A percentile compares a stretch with the other conserved stretches of the same genome.
Evolutionary conservation across 306 rosid genomes (phyloP).

Genomic region (Lithocarpus polystachyus): DNA sequence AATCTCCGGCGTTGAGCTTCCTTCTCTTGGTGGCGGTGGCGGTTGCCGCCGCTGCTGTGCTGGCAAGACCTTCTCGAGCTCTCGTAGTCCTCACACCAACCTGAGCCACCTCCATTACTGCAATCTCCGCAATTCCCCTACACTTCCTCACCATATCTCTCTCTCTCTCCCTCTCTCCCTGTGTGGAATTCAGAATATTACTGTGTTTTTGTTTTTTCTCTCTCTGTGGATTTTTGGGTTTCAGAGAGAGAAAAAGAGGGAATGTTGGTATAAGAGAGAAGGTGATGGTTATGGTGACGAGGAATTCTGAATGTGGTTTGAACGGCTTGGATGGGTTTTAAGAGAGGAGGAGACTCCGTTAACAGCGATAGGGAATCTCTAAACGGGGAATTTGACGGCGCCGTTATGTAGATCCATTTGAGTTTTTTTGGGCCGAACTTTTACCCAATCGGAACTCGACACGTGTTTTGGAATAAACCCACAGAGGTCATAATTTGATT

Average conservation of each 20-base stretch:
- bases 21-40: slow-evolving; percentile 33
- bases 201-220: slow-evolving; percentile 2
- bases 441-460: slow-evolving; percentile 21
- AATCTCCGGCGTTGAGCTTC: slow-evolving; percentile 29
- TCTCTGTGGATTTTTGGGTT: slow-evolving; percentile 11
- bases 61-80: slow-evolving; percentile 47
- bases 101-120: slow-evolving; percentile 54
- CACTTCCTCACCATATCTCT: slow-evolving; percentile 33
- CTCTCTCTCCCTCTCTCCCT: slow-evolving; percentile 1
- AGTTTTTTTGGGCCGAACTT: slow-evolving; percentile 21
- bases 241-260: slow-evolving; percentile 24
- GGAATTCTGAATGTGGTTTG: background rate
- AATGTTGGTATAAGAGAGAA: slow-evolving; percentile 29
- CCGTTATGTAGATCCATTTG: slow-evolving; percentile 59
- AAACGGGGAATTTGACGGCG: slow-evolving; percentile 91
- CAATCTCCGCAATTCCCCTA: slow-evolving; percentile 29
- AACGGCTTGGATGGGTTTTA: slow-evolving; percentile 52
- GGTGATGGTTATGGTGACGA: slow-evolving; percentile 36
- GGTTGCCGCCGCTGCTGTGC: background rate
- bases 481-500: too few species aligned
- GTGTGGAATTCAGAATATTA: slow-evolving; percentile 16
- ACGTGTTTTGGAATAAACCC: slow-evolving; percentile 20
- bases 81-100: slow-evolving; percentile 50
- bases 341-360: slow-evolving; percentile 27
- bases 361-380: slow-evolving; percentile 65